phyloP scores from a whole-genome alignment of 495 filamentous ascomycete genomes.

The Aspergillus nanangensis region DNA sequence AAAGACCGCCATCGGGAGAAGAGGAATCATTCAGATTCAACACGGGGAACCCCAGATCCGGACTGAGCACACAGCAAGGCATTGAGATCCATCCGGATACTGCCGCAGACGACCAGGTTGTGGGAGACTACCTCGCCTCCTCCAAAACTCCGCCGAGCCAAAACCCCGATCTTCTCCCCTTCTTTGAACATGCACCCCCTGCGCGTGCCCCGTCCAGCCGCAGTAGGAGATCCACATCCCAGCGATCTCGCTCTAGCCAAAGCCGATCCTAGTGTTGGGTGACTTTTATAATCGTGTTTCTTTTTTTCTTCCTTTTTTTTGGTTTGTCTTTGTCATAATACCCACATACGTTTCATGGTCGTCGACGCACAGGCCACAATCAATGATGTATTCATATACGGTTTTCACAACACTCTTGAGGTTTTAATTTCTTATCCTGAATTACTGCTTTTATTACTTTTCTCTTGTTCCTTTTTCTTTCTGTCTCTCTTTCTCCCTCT shows the following conservation, averaged over 20 bases:
- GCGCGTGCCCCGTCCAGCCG: conserved; percentile 34
- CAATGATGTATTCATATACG: too few species aligned
- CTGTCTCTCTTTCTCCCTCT: too few species aligned
- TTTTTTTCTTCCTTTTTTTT: not conserved
- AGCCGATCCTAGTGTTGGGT: not conserved
- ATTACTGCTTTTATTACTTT: too few species aligned
- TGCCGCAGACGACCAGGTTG: conserved; percentile 48
- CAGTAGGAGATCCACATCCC: conserved; percentile 34
- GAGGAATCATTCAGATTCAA: conserved; percentile 49
- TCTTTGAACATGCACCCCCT: conserved; percentile 43
- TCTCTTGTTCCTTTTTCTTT: too few species aligned
- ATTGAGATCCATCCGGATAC: conserved; percentile 57
- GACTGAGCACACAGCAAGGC: conserved; percentile 47
- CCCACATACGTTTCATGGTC: too few species aligned
- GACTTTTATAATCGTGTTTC: too few species aligned
- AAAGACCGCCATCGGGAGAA: conserved; percentile 43
- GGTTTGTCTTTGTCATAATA: not conserved
- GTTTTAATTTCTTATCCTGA: too few species aligned
- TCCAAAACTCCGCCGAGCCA: conserved; percentile 55
- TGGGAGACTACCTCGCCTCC: conserved; percentile 39
- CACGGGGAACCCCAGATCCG: conserved; percentile 33
- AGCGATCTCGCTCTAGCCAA: conserved; percentile 1
- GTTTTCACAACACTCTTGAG: too few species aligned
- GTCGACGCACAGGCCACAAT: too few species aligned
- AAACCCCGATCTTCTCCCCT: conserved; percentile 48